Conservation (phyloP, 495 filamentous ascomycete species). For the Aspergillus homomorphus region DNA sequence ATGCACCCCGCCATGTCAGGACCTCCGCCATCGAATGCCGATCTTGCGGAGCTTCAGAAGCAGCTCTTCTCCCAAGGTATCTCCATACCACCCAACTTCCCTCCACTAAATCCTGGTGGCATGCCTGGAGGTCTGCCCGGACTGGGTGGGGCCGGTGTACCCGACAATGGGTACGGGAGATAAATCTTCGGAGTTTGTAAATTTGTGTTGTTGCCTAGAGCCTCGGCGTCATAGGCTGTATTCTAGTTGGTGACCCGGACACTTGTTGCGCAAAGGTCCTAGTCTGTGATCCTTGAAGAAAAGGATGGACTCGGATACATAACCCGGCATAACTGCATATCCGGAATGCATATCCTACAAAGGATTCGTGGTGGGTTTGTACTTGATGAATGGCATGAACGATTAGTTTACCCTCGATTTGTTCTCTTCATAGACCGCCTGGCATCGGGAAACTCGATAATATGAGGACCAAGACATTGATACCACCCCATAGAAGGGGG, state of each 20-base stretch:
- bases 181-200: constrained; percentile 13
- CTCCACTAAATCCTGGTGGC: constrained; percentile 37
- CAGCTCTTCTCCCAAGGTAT: constrained; percentile 43
- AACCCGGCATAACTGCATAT: neutral
- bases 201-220: constrained; percentile 6
- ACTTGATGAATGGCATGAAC: neutral
- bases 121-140: constrained; percentile 45
- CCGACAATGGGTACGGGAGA: constrained; percentile 36
- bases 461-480: constrained; percentile 86
- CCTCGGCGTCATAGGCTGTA: neutral
- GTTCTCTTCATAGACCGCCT: constrained; percentile 69
- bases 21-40: constrained; percentile 54
- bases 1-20: constrained; percentile 49
- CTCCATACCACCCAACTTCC: constrained; percentile 38
- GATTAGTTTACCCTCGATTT: neutral
- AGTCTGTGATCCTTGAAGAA: neutral
- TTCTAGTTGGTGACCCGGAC: neutral
- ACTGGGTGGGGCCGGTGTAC: constrained; percentile 36
- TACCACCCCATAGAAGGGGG: constrained; percentile 88
- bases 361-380: neutral
- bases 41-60: constrained; percentile 64
- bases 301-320: neutral
- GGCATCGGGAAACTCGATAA: constrained; percentile 93
- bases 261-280: neutral
- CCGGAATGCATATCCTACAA: no score